phyloP scores from a whole-genome alignment of 495 filamentous ascomycete species.

The Durotheca rogersii region DNA sequence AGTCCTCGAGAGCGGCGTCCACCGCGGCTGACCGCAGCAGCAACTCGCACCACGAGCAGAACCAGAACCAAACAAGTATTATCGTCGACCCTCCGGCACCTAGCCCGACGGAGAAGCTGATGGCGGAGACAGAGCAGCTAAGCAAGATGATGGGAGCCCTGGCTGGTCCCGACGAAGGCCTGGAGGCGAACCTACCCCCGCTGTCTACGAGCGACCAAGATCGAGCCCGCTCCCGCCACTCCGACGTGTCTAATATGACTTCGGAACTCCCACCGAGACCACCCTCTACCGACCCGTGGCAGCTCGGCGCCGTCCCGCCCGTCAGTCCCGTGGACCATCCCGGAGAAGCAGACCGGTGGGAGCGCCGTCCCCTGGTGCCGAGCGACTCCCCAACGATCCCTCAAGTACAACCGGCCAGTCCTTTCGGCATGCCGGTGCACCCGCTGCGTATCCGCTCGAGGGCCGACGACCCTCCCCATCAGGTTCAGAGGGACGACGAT shows the following conservation, averaged over 20 bases:
- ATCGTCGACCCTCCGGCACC: conserved; percentile 22
- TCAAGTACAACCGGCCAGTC: conserved; percentile 30
- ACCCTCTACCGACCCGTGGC: conserved; percentile 33
- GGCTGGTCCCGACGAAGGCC: conserved; percentile 30
- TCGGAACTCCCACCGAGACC: conserved; percentile 34
- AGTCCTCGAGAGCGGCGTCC: conserved; percentile 22
- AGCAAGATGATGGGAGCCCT: conserved; percentile 30
- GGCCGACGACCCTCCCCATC: conserved; percentile 16
- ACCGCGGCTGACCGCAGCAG: conserved; percentile 11
- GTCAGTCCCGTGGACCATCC: conserved; percentile 27
- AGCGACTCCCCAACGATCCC: conserved; percentile 37
- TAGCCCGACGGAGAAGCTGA: conserved; percentile 25
- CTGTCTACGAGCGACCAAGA: conserved; percentile 24
- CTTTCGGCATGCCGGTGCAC: conserved; percentile 6
- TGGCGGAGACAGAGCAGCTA: conserved; percentile 29
- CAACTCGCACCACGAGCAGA: conserved; percentile 21
- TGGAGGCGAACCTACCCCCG: conserved; percentile 21
- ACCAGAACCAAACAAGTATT: conserved; percentile 29
- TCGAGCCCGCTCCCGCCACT: conserved; percentile 29
- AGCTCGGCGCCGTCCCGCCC: conserved; percentile 29
- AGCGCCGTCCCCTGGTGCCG: conserved; percentile 24
- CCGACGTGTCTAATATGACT: conserved; percentile 30
- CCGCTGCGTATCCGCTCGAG: conserved; percentile 14
- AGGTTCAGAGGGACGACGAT: conserved; percentile 24
- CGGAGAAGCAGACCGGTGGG: conserved; percentile 30